phyloP scores from a whole-genome alignment of 2,329 filamentous ascomycete genomes.

The Aspergillus sergii region DNA sequence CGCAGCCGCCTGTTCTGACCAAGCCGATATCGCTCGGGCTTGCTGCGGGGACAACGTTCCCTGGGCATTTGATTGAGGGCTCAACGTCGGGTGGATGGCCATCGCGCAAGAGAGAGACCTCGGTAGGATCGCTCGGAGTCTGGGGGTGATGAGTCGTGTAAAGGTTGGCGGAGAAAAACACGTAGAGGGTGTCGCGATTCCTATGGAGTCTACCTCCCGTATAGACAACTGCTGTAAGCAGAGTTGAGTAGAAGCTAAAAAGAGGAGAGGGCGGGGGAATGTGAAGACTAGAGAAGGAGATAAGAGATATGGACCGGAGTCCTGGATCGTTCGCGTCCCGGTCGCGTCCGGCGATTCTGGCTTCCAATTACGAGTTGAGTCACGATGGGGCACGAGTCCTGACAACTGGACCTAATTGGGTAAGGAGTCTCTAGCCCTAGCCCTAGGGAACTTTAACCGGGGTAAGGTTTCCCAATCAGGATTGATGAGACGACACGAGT shows the following conservation, averaged over 20 bases:
- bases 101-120: conserved; percentile 26
- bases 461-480: background rate
- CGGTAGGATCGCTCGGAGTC: background rate
- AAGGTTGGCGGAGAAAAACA: background rate
- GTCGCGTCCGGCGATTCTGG: background rate
- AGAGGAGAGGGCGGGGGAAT: background rate
- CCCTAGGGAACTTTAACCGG: conserved; percentile 16
- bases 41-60: conserved; percentile 39
- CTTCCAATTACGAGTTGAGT: conserved; percentile 10
- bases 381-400: conserved; percentile 23
- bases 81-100: conserved; percentile 47
- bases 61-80: conserved; percentile 24
- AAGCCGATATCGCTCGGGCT: conserved; percentile 65
- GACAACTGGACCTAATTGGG: conserved; percentile 23
- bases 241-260: background rate
- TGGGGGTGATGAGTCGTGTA: background rate
- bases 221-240: background rate
- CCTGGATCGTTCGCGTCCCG: background rate
- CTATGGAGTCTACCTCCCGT: background rate
- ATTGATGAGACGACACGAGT: background rate
- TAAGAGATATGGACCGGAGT: conserved; percentile 1
- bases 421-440: conserved; percentile 21
- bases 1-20: conserved; percentile 57
- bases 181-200: background rate
- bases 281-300: background rate